A percentile compares a stretch with the other conserved stretches of the same genome.
Evolutionary conservation across 1,139 yeast species (phyloP).

Genomic region (Candida freyschussii): DNA sequence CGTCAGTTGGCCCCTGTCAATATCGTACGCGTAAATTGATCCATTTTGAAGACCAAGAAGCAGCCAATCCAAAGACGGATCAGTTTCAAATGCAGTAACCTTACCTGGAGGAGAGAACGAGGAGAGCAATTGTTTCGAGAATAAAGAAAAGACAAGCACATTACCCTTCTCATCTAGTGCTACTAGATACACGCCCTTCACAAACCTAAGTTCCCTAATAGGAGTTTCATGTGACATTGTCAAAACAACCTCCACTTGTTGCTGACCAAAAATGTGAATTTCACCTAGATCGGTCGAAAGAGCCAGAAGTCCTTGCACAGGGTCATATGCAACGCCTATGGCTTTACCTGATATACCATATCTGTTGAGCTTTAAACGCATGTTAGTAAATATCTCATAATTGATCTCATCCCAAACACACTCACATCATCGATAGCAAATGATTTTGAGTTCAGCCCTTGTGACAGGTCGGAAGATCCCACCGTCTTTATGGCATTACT

Average conservation of each 20-base stretch:
- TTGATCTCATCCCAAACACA: too few relatives aligned
- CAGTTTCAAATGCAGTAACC: conserved; percentile 65
- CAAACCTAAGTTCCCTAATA: conserved; percentile 55
- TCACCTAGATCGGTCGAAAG: conserved; percentile 67
- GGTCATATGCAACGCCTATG: conserved; percentile 72
- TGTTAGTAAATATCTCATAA: too few relatives aligned
- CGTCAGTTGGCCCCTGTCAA: conserved; percentile 68
- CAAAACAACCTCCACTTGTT: conserved; percentile 71
- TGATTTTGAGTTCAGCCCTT: conserved; percentile 36
- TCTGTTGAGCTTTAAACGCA: conserved; percentile 41
- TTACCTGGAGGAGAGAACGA: conserved; percentile 53
- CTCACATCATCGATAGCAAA: conserved; percentile 36
- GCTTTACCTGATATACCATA: conserved; percentile 59
- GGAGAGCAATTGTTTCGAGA: conserved; percentile 53
- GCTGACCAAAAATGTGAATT: conserved; percentile 79
- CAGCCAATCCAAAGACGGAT: conserved; percentile 87
- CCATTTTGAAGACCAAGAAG: conserved; percentile 81
- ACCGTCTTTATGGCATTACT: conserved; percentile 47
- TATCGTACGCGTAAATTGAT: conserved; percentile 66
- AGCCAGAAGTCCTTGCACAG: conserved; percentile 82
- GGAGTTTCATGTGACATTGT: conserved; percentile 46
- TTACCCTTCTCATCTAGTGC: conserved; percentile 53
- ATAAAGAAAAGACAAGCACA: conserved; percentile 65
- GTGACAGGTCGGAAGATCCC: conserved; percentile 31
- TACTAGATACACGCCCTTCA: conserved; percentile 77